Conservation (phyloP, 495 filamentous ascomycete species). For the Penicillium verhagenii region DNA sequence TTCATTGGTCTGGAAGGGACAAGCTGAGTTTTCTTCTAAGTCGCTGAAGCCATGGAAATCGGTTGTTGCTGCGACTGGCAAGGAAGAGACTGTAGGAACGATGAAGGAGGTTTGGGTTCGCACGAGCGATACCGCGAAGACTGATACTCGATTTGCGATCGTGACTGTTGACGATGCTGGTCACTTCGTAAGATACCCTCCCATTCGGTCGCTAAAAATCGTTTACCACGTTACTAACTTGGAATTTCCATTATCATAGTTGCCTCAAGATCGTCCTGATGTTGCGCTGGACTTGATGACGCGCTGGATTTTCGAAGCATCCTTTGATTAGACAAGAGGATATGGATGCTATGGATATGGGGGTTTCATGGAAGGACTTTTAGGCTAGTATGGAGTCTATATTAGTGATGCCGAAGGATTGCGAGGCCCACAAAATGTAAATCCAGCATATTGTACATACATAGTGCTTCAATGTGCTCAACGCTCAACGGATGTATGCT, state of each 20-base stretch:
- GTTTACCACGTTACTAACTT: not conserved
- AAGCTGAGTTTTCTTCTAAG: conserved; percentile 40
- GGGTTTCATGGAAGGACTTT: no score
- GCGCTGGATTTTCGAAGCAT: conserved; percentile 31
- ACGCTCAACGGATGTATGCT: no score
- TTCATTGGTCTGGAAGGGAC: conserved; percentile 43
- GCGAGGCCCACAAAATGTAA: no score
- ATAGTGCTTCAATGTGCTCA: no score
- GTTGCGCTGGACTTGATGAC: conserved; percentile 34
- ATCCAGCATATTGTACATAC: no score
- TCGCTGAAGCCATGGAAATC: conserved; percentile 34
- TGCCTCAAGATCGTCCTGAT: conserved; percentile 38
- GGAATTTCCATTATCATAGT: conserved; percentile 16
- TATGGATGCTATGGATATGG: no score
- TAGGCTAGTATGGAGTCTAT: no score
- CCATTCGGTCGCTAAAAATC: not conserved
- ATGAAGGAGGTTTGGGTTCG: conserved; percentile 23
- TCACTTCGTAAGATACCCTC: conserved; percentile 22
- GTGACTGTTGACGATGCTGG: conserved; percentile 29
- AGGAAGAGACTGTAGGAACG: conserved; percentile 16
- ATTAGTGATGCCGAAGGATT: no score
- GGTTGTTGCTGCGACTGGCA: conserved; percentile 16
- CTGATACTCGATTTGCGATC: conserved; percentile 25
- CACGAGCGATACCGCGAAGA: not conserved
- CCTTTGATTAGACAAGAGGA: conserved; percentile 12